Base-by-base conservation (phyloP, 2,329 filamentous ascomycete species). In the Ciborinia camelliae region DNA sequence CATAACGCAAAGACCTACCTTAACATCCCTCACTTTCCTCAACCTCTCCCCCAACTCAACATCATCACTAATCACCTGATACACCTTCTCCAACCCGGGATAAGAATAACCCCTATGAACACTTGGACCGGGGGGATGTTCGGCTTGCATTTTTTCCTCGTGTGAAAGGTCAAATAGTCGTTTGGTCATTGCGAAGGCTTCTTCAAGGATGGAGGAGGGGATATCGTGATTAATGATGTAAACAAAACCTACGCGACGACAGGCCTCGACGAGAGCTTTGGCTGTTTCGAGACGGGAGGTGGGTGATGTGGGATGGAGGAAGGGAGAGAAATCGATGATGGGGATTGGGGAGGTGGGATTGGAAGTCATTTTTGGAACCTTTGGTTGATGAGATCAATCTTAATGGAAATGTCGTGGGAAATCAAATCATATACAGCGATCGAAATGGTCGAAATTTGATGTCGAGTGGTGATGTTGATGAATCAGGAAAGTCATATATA, bases 61-160 rank as follows among this genome's bases (percentile, higher is more conserved):
- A 39, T 81, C 77, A 8, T 77, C 73, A 37, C 70, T 75, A 20
- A 80, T 77, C 8, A 77, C 77, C 68, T 81, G 80, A 14, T 80
- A 81, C 5, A 82, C 81, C 68, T 84, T 84, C 32, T 85, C 82
- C 58, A 82, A 68, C 0, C 82, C 82, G 0, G 81, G 81, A 77
- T 81, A 81, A 1, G 81, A 84, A 69, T 85, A 85, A n/a, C 83
- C 83, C 55, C 82, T 77, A 70, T 85, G 81, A 2, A 82, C 77
- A 12, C 74, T 76, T 66, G 79, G 79, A 10, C 81, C 81, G 12
- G 77, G 74, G 4, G 81, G 81, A 72, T 82, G 81, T 4, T 80
- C 80, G 1, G 81, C 81, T 62, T 78, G 77, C 75, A 80, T 78
- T 68, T 83, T 83, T 55, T 79, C 75, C 51, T 79, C 77, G 18